These are phyloP conservation scores for Prunus mongolica DNA, from an alignment of 306 rosid genomes.

Conservation along the genomic window DNA sequence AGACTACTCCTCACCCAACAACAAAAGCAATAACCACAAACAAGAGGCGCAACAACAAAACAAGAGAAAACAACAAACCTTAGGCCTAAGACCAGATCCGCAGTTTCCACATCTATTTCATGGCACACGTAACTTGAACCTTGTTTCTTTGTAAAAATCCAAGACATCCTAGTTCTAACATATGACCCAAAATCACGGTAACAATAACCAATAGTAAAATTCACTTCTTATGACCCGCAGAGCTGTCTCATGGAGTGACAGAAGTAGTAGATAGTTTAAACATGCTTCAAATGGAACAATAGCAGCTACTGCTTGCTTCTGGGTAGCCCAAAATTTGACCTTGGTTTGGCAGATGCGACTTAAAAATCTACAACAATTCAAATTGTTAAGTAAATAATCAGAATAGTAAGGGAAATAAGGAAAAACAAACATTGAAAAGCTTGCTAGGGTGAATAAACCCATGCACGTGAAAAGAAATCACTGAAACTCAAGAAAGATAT, in stretches of 20 bases:
- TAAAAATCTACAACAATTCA: neutral
- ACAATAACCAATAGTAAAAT: neutral
- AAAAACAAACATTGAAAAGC: neutral
- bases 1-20: too few species aligned
- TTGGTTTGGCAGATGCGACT: neutral
- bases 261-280: neutral
- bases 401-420: neutral
- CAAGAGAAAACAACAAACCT: too few species aligned
- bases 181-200: neutral
- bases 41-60: too few species aligned
- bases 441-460: neutral
- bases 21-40: too few species aligned
- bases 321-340: neutral
- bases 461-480: neutral
- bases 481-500: neutral
- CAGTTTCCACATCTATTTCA: too few species aligned
- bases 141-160: too few species aligned
- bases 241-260: neutral
- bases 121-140: too few species aligned
- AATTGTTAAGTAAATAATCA: neutral
- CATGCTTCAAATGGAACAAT: neutral
- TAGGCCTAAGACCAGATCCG: too few species aligned
- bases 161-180: too few species aligned
- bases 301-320: neutral
- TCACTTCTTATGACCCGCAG: neutral